Conservation (phyloP, 2,329 filamentous ascomycete genomes). For the Aspergillus terreus region DNA sequence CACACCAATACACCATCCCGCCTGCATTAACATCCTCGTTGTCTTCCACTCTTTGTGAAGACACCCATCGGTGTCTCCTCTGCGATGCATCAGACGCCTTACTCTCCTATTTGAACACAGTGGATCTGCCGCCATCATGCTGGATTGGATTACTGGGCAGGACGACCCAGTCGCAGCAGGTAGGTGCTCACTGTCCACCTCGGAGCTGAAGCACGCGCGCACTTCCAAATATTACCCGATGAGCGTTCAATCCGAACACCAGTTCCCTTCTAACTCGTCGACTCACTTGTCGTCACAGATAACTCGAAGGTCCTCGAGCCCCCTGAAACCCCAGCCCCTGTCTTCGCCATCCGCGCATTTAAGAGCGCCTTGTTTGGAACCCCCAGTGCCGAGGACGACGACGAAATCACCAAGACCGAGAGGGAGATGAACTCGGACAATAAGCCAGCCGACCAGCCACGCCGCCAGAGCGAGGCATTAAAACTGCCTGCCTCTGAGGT, state of each 20-base stretch:
- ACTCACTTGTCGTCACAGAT: slow-evolving; percentile 20
- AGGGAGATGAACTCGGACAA: slow-evolving; percentile 12
- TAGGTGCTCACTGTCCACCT: slow-evolving; percentile 18
- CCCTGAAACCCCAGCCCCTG: slow-evolving; percentile 62
- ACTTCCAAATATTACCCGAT: too few relatives aligned
- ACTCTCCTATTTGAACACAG: slow-evolving; percentile 10
- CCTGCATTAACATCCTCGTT: slow-evolving; percentile 5
- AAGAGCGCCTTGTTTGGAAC: slow-evolving; percentile 64
- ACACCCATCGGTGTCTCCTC: slow-evolving; percentile 14
- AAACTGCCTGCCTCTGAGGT: slow-evolving; percentile 18
- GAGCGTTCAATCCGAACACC: background rate
- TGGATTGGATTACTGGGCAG: slow-evolving; percentile 33
- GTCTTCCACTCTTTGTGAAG: background rate
- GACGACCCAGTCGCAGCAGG: slow-evolving; percentile 24
- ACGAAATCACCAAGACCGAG: slow-evolving; percentile 16
- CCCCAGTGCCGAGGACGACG: slow-evolving; percentile 50
- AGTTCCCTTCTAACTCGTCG: slow-evolving; percentile 9
- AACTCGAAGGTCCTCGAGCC: slow-evolving; percentile 55
- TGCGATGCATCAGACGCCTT: slow-evolving; percentile 15
- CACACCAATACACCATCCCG: slow-evolving; percentile 21
- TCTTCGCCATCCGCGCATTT: slow-evolving; percentile 65
- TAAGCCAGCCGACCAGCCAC: slow-evolving; percentile 15
- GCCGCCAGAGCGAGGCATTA: slow-evolving; percentile 17
- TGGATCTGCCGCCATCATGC: slow-evolving; percentile 22
- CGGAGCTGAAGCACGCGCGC: slow-evolving; percentile 1